phyloP scores from a whole-genome alignment of 1,284 basidiomycete genomes.

The Boletus smithii region DNA sequence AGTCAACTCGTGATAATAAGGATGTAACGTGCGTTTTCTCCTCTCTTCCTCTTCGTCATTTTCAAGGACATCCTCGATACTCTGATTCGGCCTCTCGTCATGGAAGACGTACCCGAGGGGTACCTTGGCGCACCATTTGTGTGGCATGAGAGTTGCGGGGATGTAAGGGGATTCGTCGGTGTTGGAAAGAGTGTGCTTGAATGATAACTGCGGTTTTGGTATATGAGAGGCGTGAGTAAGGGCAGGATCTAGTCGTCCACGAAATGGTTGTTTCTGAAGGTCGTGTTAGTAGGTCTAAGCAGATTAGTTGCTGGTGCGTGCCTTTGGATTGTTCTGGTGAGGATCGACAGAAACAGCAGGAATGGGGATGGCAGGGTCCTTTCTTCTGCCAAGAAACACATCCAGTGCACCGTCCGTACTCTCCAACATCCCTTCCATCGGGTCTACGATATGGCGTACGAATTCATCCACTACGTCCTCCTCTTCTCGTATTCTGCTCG shows the following conservation, averaged over 20 bases:
- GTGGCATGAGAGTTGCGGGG: slow-evolving; percentile 48
- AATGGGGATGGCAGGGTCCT: slow-evolving; percentile 59
- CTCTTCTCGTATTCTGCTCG: slow-evolving; percentile 54
- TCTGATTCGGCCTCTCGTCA: slow-evolving; percentile 35
- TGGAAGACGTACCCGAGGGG: slow-evolving; percentile 63
- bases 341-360: slow-evolving; percentile 34
- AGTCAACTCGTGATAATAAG: slow-evolving; percentile 79
- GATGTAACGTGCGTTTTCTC: slow-evolving; percentile 48
- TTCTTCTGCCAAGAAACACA: slow-evolving; percentile 69
- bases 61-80: slow-evolving; percentile 15
- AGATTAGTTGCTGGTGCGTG: neutral
- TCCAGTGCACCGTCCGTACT: slow-evolving; percentile 82
- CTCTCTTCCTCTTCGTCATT: slow-evolving; percentile 24
- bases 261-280: slow-evolving; percentile 31
- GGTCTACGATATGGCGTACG: slow-evolving; percentile 72
- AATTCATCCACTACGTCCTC: slow-evolving; percentile 85
- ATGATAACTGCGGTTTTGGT: slow-evolving; percentile 76
- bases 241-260: slow-evolving; percentile 51
- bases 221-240: slow-evolving; percentile 70
- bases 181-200: slow-evolving; percentile 61
- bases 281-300: slow-evolving; percentile 7
- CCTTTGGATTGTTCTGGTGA: slow-evolving; percentile 23
- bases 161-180: slow-evolving; percentile 52
- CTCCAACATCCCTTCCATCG: slow-evolving; percentile 84
- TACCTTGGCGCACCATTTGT: slow-evolving; percentile 79